Evolutionary conservation across 441 rosid genomes (phyloP).

Genomic region (Corymbia citriodora): DNA sequence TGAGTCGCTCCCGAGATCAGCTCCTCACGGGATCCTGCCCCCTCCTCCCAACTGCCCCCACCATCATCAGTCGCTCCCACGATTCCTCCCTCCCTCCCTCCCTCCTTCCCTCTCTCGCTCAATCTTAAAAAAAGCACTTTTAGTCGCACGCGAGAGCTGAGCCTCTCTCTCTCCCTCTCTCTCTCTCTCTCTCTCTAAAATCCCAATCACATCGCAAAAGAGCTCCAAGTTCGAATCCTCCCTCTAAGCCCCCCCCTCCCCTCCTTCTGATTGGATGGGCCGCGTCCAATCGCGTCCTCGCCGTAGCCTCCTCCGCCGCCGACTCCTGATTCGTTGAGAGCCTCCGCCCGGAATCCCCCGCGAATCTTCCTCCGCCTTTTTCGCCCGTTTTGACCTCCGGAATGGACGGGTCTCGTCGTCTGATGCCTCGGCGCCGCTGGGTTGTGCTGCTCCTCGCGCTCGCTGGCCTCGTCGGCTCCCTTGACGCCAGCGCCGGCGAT

Average conservation of each 20-base stretch:
- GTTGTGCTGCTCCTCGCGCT: conserved; percentile 20
- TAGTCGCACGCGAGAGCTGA: not conserved
- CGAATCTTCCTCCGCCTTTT: not conserved
- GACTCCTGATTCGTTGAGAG: conserved; percentile 10
- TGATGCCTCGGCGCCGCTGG: conserved; percentile 38
- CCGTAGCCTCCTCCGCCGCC: conserved; percentile 1
- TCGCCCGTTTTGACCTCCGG: not conserved
- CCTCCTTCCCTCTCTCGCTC: not conserved
- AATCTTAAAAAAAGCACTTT: not conserved
- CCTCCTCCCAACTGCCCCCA: not conserved
- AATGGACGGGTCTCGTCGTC: not conserved
- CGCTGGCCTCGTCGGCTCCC: conserved; percentile 20
- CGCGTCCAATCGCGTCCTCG: conserved; percentile 14
- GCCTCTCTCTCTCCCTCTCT: not conserved
- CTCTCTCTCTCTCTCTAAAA: not conserved
- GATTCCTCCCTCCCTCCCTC: not conserved
- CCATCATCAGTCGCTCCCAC: not conserved
- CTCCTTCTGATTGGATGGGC: conserved; percentile 12
- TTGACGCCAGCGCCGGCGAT: conserved; percentile 67
- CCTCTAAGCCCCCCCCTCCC: not conserved
- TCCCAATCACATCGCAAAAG: not conserved
- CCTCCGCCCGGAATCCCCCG: not conserved
- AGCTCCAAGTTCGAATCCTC: not conserved
- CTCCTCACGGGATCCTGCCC: not conserved
- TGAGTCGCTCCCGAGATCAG: not conserved